Evolutionary conservation across 2,329 filamentous ascomycete genomes (phyloP), one percentile per base, ranked within the genome.

Genomic region (Ophiostoma perfectum): DNA sequence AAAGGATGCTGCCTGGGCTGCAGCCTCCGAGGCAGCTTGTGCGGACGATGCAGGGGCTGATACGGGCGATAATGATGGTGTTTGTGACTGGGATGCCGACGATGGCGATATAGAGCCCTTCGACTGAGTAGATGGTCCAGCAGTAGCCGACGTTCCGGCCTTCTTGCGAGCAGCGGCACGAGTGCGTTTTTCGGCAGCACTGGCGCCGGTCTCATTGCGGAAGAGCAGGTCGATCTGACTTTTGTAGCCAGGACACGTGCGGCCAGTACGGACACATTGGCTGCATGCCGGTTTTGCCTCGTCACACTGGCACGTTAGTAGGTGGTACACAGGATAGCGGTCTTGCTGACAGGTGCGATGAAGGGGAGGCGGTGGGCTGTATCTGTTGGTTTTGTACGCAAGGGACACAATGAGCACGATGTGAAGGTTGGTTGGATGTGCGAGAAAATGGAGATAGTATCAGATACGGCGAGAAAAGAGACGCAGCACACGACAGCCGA

Each of bases 161-260:
- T 63, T 67, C 55, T 64, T 68, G 9, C 67, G 49, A n/a, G 67
- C 58, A 11, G 66, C 64, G 3, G 64, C 58, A 12, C 67, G 69
- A 2, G 67, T 65, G 5, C 69, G 65, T 41, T 66, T 70, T 12
- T 67, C 65, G 36, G 67, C 67, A 3, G 68, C 68, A 7, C 76
- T 84, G 58, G 83, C 81, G 73, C 83, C 84, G 41, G 88, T 91
- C 78, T 91, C 88, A 75, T 91, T 89, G 68, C 89, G 86, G 73
- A 91, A 90, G 67, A 91, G 84, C 38, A 91, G 78, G 73, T 91
- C 89, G 73, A 91, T 90, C 72, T 90, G 88, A 74, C 90, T 86
- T 75, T 86, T 87, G 77, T 90, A 90, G 63, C 88, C 88, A 3
- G 87, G 87, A 74, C 88, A 90, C 72, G 83, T 80, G 52, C 86